phyloP scores from a whole-genome alignment of 306 rosid species.

The Fagus crenata region DNA sequence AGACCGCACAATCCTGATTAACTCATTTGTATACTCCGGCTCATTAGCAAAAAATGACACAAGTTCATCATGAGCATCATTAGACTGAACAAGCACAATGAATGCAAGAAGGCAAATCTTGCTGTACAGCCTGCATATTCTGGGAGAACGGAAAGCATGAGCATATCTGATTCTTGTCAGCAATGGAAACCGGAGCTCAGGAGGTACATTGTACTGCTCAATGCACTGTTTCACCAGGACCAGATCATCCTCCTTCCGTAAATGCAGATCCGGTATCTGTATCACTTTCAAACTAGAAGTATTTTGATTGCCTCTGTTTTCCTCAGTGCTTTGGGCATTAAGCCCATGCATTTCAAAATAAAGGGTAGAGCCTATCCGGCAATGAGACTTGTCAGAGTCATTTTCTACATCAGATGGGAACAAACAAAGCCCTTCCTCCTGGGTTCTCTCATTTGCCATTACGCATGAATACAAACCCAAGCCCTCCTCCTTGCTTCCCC shows the following conservation, averaged over 20 bases:
- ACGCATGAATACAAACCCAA: slow-evolving; percentile 90
- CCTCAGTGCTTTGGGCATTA: slow-evolving; percentile 52
- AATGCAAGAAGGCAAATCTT: slow-evolving; percentile 93
- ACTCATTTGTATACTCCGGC: slow-evolving; percentile 91
- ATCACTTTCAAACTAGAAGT: slow-evolving; percentile 63
- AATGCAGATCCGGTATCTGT: slow-evolving; percentile 76
- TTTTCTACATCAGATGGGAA: slow-evolving; percentile 79
- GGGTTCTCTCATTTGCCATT: slow-evolving; percentile 72
- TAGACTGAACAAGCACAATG: slow-evolving; percentile 84
- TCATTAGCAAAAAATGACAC: slow-evolving; percentile 91
- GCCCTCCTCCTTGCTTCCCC: slow-evolving; percentile 99
- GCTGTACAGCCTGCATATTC: slow-evolving; percentile 79
- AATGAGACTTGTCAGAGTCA: slow-evolving; percentile 64
- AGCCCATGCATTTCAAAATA: slow-evolving; percentile 78
- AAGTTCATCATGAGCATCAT: slow-evolving; percentile 92
- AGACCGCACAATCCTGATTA: slow-evolving; percentile 86
- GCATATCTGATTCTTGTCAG: slow-evolving; percentile 93
- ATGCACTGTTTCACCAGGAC: slow-evolving; percentile 72
- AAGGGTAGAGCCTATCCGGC: slow-evolving; percentile 80
- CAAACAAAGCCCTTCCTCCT: slow-evolving; percentile 66
- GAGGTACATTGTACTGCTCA: slow-evolving; percentile 69
- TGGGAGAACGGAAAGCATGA: slow-evolving; percentile 77
- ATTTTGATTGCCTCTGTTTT: slow-evolving; percentile 41
- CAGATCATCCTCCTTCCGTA: slow-evolving; percentile 75
- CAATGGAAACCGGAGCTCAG: slow-evolving; percentile 75